Evolutionary conservation across 2,329 filamentous ascomycete genomes (phyloP).

Genomic region (Chaetothyriales sp.): DNA sequence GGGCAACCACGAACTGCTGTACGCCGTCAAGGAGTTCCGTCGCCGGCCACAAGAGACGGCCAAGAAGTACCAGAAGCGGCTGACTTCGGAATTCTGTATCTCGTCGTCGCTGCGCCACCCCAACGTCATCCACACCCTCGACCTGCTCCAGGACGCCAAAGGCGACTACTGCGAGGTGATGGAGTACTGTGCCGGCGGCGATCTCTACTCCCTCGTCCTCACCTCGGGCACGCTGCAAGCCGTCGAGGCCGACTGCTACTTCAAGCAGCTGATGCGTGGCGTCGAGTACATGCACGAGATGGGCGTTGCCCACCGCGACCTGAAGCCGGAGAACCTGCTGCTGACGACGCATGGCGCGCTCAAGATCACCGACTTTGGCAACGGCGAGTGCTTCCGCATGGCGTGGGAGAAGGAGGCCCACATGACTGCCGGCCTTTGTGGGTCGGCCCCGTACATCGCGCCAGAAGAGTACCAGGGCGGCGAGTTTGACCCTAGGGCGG

Average conservation of each 20-base stretch:
- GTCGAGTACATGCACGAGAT: conserved; percentile 99
- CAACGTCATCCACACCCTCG: conserved; percentile 94
- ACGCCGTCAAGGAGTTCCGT: conserved; percentile 96
- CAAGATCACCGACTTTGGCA: conserved; percentile 98
- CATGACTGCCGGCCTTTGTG: conserved; percentile 94
- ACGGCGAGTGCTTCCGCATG: conserved; percentile 98
- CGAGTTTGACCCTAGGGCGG: conserved; percentile 94
- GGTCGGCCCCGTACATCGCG: conserved; percentile 91
- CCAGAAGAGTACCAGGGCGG: conserved; percentile 91
- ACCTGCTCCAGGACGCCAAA: conserved; percentile 88
- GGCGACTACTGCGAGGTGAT: conserved; percentile 98
- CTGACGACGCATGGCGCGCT: conserved; percentile 82
- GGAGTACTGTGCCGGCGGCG: conserved; percentile 95
- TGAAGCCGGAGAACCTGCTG: conserved; percentile 93
- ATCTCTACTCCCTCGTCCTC: conserved; percentile 85
- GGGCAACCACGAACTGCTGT: conserved; percentile 67
- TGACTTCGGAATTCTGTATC: conserved; percentile 97
- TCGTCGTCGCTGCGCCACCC: conserved; percentile 92
- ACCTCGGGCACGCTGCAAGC: conserved; percentile 86
- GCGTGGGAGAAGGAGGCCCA: conserved; percentile 97
- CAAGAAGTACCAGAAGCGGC: conserved; percentile 93
- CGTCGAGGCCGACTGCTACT: conserved; percentile 89
- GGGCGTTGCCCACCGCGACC: conserved; percentile 91
- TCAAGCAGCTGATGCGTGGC: conserved; percentile 97
- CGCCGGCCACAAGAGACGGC: conserved; percentile 85